Conservation (phyloP, 768 basidiomycete genomes). For the Mycena crocata region DNA sequence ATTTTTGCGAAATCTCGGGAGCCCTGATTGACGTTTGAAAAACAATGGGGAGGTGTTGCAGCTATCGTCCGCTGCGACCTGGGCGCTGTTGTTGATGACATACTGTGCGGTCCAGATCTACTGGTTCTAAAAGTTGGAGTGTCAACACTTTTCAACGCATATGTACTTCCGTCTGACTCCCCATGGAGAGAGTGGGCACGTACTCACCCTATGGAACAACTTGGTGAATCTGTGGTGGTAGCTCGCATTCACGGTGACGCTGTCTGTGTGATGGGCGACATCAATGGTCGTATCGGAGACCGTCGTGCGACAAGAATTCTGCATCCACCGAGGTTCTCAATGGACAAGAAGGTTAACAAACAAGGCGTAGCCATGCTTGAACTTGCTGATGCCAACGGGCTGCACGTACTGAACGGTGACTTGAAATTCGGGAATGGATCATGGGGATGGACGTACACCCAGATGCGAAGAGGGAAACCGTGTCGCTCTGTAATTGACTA, state of each 20-base stretch:
- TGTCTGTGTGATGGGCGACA: background rate
- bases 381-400: background rate
- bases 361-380: background rate
- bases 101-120: background rate
- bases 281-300: background rate
- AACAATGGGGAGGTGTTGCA: background rate
- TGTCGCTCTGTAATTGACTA: background rate
- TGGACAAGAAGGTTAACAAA: background rate
- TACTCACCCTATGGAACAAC: background rate
- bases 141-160: background rate
- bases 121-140: background rate
- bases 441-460: background rate
- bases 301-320: background rate
- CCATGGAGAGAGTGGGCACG: background rate
- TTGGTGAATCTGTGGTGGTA: background rate
- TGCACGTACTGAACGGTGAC: background rate
- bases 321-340: background rate
- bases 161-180: background rate
- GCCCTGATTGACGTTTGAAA: background rate
- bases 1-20: background rate
- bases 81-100: background rate
- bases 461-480: background rate
- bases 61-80: background rate
- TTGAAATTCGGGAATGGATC: background rate
- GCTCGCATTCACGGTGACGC: background rate